These are phyloP conservation scores for Pelargonium australe DNA, from an alignment of 441 rosid genomes.

Conservation along the genomic window DNA sequence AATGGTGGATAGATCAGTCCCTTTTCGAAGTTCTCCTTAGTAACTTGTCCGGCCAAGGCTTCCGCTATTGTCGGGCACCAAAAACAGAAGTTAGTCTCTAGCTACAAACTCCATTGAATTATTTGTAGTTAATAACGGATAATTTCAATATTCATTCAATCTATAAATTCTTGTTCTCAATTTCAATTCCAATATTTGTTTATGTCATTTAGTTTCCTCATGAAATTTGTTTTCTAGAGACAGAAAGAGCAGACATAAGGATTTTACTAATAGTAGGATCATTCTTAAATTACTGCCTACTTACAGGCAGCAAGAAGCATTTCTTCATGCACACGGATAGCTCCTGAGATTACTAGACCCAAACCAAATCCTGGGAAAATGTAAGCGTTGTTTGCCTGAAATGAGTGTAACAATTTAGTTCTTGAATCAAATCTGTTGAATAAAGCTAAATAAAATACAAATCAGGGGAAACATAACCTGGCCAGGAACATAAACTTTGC, in stretches of 20 bases:
- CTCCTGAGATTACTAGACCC: background rate
- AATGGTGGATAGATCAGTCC: constrained; percentile 63
- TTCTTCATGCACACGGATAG: background rate
- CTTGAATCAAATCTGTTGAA: background rate
- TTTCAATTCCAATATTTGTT: background rate
- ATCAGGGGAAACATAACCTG: background rate
- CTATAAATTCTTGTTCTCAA: too few species aligned
- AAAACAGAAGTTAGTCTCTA: background rate
- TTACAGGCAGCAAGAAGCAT: constrained; percentile 2
- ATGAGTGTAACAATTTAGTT: background rate
- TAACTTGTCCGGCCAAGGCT: constrained; percentile 56
- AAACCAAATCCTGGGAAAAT: background rate
- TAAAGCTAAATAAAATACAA: background rate
- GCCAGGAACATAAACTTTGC: constrained; percentile 1
- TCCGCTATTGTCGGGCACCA: constrained; percentile 35
- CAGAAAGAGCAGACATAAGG: too few species aligned
- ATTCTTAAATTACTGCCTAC: background rate
- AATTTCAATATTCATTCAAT: background rate
- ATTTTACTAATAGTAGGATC: too few species aligned
- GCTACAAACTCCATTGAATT: background rate
- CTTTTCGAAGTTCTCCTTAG: constrained; percentile 42
- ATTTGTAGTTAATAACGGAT: background rate
- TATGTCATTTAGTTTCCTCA: background rate
- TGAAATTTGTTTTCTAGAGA: too few species aligned
- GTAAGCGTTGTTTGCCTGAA: constrained; percentile 1